Evolutionary conservation across 2,329 filamentous ascomycete genomes (phyloP), one percentile per base, ranked within the genome.

Genomic region (Apiospora aurea): DNA sequence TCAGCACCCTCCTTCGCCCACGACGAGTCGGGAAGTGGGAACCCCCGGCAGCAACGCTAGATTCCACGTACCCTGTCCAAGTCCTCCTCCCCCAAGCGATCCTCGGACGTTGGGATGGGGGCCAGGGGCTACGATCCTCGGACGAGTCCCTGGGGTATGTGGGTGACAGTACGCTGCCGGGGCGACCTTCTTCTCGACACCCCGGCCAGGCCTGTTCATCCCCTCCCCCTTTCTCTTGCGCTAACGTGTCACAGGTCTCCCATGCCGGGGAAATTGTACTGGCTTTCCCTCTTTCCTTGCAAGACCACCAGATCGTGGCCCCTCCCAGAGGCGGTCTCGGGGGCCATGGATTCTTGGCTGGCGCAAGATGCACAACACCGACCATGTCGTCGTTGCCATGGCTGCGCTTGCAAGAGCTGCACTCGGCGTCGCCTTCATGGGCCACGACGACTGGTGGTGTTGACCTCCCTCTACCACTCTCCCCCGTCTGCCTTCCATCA

Each of bases 201-300:
- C 57, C 57, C 57, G 18, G 57, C 29, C 18, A 64, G 57, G 29
- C 41, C 6, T 41, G 29, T 64, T 64, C 29, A 5, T 34, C 10
- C 29, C 29, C 18, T 38, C 57, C 57, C 29, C 57, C 7, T 64
- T 64, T 38, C 57, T 41, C 34, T 64, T 64, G 16, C 13, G 57
- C 57, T 64, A n/a, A 64, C 29, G 18, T 38, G 16, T 34, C 13
- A 64, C 16, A 41, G 57, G 26, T n/a, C 4, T n/a, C 29, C 10
- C 18, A 38, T 38, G 57, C 57, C 21, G 57, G 57, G 57, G 57
- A 41, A 64, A 41, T 64, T 64, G 57, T 64, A 64, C 34, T 41
- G 21, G 57, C 57, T 64, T 64, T 38, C 21, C 53, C 26, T 38
- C 18, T n/a, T 34, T 13, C 29, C 29, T 10, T 53, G 26, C 53